phyloP scores from a whole-genome alignment of 768 basidiomycete genomes.

The Gymnopilus dilepis region DNA sequence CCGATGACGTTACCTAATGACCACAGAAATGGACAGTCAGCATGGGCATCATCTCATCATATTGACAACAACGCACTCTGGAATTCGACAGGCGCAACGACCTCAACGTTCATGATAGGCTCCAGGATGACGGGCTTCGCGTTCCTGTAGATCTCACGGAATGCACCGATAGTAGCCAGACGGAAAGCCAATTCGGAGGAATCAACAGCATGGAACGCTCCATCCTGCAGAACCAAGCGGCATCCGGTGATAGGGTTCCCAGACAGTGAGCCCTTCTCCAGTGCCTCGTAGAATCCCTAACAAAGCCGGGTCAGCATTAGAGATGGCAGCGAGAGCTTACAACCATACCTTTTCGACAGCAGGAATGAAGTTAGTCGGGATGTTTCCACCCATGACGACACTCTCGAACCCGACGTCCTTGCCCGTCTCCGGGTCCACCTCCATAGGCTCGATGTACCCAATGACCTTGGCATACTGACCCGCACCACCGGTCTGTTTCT shows the following conservation, averaged over 20 bases:
- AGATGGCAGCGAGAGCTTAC: not conserved
- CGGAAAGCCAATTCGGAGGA: constrained; percentile 97
- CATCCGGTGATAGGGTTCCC: constrained; percentile 89
- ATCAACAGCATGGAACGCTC: constrained; percentile 91
- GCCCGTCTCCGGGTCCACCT: constrained; percentile 69
- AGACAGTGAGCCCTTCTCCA: constrained; percentile 88
- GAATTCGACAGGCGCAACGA: constrained; percentile 95
- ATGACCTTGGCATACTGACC: constrained; percentile 96
- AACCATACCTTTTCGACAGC: constrained; percentile 85
- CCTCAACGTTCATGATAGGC: constrained; percentile 99
- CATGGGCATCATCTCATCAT: not conserved
- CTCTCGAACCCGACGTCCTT: constrained; percentile 88
- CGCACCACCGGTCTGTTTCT: constrained; percentile 97
- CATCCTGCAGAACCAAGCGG: constrained; percentile 89
- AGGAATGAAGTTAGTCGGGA: constrained; percentile 91
- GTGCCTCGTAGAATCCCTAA: constrained; percentile 93
- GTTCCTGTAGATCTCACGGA: constrained; percentile 85
- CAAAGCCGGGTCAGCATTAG: not conserved
- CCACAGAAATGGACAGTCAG: constrained; percentile 5
- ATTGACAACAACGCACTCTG: constrained; percentile 60
- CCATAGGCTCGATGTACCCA: constrained; percentile 92
- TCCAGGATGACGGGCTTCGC: constrained; percentile 87
- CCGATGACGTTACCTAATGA: constrained; percentile 85
- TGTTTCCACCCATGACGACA: constrained; percentile 88
- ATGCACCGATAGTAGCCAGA: constrained; percentile 87